A percentile compares a stretch with the other conserved stretches of the same genome.
phyloP scores from a whole-genome alignment of 768 basidiomycete genomes.

The Mycena chlorophos region DNA sequence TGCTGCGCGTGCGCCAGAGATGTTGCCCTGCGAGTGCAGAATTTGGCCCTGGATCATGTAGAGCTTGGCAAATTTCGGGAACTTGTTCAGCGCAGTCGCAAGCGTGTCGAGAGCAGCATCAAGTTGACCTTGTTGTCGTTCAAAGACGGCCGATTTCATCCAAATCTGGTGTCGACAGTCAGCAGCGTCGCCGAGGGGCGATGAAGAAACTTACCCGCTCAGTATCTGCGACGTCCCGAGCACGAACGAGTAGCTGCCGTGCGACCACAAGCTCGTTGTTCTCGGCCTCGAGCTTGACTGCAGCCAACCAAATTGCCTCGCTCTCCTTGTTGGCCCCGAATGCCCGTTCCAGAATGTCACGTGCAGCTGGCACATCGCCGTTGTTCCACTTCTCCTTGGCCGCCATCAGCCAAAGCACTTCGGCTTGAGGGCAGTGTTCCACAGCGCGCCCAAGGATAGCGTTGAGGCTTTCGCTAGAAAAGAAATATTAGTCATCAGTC shows the following conservation, averaged over 20 bases:
- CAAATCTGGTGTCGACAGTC: conserved; percentile 67
- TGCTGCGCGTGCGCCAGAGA: conserved; percentile 69
- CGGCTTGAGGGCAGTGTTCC: conserved; percentile 90
- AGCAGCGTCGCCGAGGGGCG: not conserved
- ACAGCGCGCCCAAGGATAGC: conserved; percentile 82
- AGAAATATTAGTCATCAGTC: not conserved
- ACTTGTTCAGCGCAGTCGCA: conserved; percentile 73
- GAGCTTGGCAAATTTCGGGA: conserved; percentile 86
- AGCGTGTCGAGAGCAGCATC: conserved; percentile 75
- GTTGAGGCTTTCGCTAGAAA: conserved; percentile 70
- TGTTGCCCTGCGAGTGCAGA: conserved; percentile 60
- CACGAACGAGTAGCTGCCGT: conserved; percentile 81
- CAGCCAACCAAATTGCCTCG: conserved; percentile 97
- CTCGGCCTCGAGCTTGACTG: conserved; percentile 95
- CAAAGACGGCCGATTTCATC: conserved; percentile 98
- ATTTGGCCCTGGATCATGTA: conserved; percentile 99
- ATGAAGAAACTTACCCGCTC: conserved; percentile 62
- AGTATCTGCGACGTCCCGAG: conserved; percentile 88
- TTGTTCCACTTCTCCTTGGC: conserved; percentile 96
- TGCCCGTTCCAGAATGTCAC: conserved; percentile 83
- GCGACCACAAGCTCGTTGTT: conserved; percentile 89
- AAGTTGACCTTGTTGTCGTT: conserved; percentile 81
- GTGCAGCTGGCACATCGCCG: conserved; percentile 88
- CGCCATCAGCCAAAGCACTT: conserved; percentile 96
- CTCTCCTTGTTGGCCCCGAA: conserved; percentile 96